A percentile compares a stretch with the other conserved stretches of the same genome.
Evolutionary conservation across 2,329 filamentous ascomycete genomes (phyloP).

Genomic region (Coleophoma eucalyptorum): DNA sequence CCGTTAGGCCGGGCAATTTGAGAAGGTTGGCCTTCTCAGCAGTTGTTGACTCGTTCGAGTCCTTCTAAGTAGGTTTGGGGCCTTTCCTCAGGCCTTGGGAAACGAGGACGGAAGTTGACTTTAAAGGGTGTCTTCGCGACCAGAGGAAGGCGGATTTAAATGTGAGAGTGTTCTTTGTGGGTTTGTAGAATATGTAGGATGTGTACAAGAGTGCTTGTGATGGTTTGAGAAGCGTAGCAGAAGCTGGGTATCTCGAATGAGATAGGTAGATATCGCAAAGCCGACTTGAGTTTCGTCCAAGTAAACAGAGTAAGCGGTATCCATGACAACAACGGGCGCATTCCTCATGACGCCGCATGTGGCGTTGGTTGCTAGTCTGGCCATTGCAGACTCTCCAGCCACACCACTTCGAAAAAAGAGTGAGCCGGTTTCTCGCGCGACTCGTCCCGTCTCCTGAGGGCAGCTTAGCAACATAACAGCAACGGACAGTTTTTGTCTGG

Average conservation of each 20-base stretch:
- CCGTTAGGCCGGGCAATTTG: slow-evolving; percentile 70
- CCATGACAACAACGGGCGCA: slow-evolving; percentile 9
- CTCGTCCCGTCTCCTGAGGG: no score
- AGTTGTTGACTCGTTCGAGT: slow-evolving; percentile 36
- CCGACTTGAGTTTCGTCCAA: no score
- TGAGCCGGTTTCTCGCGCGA: no score
- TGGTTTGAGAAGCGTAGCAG: not conserved
- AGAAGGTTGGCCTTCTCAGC: slow-evolving; percentile 42
- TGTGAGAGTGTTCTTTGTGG: slow-evolving; percentile 1
- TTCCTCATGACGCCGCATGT: no score
- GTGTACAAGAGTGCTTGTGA: not conserved
- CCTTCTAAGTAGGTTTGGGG: slow-evolving; percentile 12
- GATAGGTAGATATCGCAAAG: not conserved
- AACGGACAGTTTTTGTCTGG: no score
- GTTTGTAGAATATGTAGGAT: not conserved
- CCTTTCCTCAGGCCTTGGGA: slow-evolving; percentile 21
- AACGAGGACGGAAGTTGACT: slow-evolving; percentile 5
- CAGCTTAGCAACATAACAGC: no score
- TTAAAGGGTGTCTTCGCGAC: slow-evolving; percentile 10
- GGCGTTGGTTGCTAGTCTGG: no score
- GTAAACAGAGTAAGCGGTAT: not conserved
- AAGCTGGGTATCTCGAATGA: not conserved
- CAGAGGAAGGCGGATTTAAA: slow-evolving; percentile 11
- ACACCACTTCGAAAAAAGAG: no score
- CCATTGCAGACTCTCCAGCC: no score